phyloP scores from a whole-genome alignment of 2,329 filamentous ascomycete species.

The Aspergillus fumigatus region DNA sequence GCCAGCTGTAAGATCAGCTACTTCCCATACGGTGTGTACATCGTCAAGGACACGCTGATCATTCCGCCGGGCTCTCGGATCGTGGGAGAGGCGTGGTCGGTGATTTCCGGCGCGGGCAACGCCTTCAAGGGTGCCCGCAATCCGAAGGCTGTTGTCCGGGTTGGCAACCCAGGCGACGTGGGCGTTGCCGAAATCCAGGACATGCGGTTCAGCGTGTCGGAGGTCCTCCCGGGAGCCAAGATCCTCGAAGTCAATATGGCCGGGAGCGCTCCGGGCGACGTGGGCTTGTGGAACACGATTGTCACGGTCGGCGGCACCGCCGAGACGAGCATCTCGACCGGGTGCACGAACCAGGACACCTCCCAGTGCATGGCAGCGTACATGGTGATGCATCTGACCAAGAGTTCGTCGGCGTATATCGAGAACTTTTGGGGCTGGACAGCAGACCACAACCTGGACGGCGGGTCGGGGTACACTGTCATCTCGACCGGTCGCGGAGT shows the following conservation, averaged over 20 bases:
- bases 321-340: constrained; percentile 35
- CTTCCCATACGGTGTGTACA: constrained; percentile 33
- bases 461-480: constrained; percentile 21
- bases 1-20: constrained; percentile 28
- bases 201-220: constrained; percentile 49
- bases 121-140: constrained; percentile 42
- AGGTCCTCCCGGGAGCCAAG: constrained; percentile 42
- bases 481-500: constrained; percentile 39
- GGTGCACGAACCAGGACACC: constrained; percentile 34
- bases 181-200: constrained; percentile 50
- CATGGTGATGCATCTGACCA: constrained; percentile 49
- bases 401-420: constrained; percentile 47
- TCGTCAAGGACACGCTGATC: constrained; percentile 44
- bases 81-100: constrained; percentile 52
- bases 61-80: constrained; percentile 48
- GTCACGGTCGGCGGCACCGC: constrained; percentile 46
- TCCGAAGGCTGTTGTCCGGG: constrained; percentile 47
- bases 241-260: constrained; percentile 51
- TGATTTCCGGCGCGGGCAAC: constrained; percentile 46
- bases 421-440: constrained; percentile 53
- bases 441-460: constrained; percentile 48
- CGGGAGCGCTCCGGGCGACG: constrained; percentile 43
- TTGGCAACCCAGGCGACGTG: constrained; percentile 49
- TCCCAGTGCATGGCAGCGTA: constrained; percentile 47
- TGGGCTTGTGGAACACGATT: constrained; percentile 48